Conservation (phyloP, 148 eudicot genomes). For the Diospyros kaki region DNA sequence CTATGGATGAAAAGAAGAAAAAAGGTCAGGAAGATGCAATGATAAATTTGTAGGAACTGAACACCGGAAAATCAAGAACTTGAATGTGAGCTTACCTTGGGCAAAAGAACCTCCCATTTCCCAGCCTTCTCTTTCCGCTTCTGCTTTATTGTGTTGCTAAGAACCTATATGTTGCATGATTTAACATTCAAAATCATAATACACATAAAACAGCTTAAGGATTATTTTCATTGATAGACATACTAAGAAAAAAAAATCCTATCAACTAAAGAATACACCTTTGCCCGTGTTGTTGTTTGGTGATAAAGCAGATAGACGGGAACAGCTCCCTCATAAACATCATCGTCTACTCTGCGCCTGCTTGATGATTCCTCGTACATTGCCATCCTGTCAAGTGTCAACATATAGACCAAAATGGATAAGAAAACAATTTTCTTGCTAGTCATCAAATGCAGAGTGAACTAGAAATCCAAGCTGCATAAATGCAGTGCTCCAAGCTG, state of each 20-base stretch:
- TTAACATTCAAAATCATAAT: neutral
- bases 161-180: constrained; percentile 39
- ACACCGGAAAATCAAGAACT: no score
- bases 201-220: neutral
- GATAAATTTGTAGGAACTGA: no score
- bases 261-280: constrained; percentile 36
- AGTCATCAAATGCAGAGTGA: no score
- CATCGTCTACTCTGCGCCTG: constrained; percentile 94
- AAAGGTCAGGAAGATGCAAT: no score
- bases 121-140: constrained; percentile 98
- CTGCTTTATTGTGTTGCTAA: constrained; percentile 95
- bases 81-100: constrained; percentile 49
- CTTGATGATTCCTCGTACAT: constrained; percentile 89
- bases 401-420: neutral
- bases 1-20: no score
- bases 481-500: no score
- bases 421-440: neutral
- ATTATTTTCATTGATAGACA: no score
- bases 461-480: no score
- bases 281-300: constrained; percentile 83
- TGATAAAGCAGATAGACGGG: constrained; percentile 97
- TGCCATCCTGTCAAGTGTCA: constrained; percentile 45
- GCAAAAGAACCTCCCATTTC: constrained; percentile 98
- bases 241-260: neutral
- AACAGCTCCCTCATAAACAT: constrained; percentile 83